Percentiles rank a stretch among this genome's conserved stretches.
Evolutionary conservation across 108 stramenopile species (phyloP).

Genomic region (Schizochytrium sp.): DNA sequence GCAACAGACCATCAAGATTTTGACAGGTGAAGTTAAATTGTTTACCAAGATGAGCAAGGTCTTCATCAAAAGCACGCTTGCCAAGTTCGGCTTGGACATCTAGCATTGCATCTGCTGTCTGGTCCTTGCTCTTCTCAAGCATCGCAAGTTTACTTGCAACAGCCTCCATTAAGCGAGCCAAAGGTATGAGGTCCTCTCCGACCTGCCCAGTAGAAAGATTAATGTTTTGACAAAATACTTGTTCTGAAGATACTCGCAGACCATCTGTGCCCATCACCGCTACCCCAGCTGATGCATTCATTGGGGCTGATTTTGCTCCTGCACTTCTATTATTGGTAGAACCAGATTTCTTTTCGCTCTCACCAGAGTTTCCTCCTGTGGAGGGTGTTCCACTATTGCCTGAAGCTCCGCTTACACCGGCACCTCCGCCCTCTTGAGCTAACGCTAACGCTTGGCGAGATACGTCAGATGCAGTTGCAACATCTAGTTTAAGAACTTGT

Average conservation of each 20-base stretch:
- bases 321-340: not conserved
- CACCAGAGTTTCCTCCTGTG: not conserved
- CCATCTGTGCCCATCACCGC: not conserved
- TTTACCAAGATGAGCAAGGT: not conserved
- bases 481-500: slow-evolving; percentile 31
- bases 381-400: not conserved
- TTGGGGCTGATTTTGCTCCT: not conserved
- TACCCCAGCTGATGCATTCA: not conserved
- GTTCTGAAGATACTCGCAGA: slow-evolving; percentile 17
- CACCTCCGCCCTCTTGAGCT: not conserved
- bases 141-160: not conserved
- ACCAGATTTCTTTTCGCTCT: not conserved
- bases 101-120: not conserved
- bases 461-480: not conserved
- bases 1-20: slow-evolving; percentile 7
- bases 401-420: not conserved
- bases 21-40: not conserved
- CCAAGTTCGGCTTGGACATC: not conserved
- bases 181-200: slow-evolving; percentile 19
- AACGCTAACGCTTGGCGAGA: not conserved
- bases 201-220: slow-evolving; percentile 6
- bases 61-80: slow-evolving; percentile 3
- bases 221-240: slow-evolving; percentile 13
- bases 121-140: not conserved
- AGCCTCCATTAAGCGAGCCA: slow-evolving; percentile 1